Evolutionary conservation across 1,284 basidiomycete species (phyloP), one percentile per base, ranked within the genome.

Genomic region (Apiotrichum siamense): DNA sequence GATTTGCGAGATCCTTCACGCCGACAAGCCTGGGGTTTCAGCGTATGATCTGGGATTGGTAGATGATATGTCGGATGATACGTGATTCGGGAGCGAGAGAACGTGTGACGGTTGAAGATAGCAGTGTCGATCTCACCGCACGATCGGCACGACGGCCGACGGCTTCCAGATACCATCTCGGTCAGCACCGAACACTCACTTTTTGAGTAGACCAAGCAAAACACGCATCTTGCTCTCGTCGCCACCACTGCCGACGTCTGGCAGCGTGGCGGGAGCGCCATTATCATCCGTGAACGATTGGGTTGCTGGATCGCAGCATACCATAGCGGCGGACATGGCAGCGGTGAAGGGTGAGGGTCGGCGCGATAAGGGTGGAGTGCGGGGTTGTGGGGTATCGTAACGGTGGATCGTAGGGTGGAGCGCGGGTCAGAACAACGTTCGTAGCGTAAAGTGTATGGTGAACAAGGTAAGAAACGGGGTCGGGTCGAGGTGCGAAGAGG

Each of bases 181-280:
- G 15, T 20, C n/a, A n/a, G n/a, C n/a, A n/a, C n/a, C n/a, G n/a
- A n/a, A n/a, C 33, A 90, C 78, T 64, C 81, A 90, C 74, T 85
- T 88, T 77, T 89, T 90, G 59, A 92, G 81, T 47, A 94, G 80
- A 65, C 85, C 83, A 12, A 92, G 77, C 45, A 94, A 87, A 82
- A 91, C 88, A 79, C 87, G 89, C 59, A 93, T 78, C 79, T 88
- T 92, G 41, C 88, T 85, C 58, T 88, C 87, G 68, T 93, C 89
- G 35, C 86, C 86, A 26, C 80, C 74, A 54, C 86, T 85, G 36
- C 79, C 81, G 25, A 81, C 73, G 62, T 92, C 88, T 44, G 87
- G 84, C 3, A 92, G 78, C 9, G 85, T 83, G 41, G 73, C 68
- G 2, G 82, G 79, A 10, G 67, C 70, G 15, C 71, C 75, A 12